These are phyloP conservation scores for Coemansia aciculifera DNA, from an alignment of 192 early-diverging fungal genomes.

Conservation along the genomic window DNA sequence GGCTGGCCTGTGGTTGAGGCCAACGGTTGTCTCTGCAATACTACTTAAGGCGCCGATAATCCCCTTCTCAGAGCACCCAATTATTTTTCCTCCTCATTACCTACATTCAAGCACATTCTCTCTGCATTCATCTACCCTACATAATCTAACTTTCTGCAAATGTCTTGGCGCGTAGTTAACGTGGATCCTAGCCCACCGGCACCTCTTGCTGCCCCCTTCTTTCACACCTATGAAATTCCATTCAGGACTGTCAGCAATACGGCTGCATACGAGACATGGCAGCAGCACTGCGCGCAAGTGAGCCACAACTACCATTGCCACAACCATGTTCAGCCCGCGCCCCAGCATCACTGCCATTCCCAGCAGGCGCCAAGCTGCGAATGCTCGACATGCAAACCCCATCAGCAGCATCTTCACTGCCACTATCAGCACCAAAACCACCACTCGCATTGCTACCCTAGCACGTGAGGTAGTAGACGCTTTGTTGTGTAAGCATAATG, in stretches of 20 bases:
- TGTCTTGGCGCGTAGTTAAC: neutral
- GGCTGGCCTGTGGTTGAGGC: neutral
- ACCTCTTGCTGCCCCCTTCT: neutral
- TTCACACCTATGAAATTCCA: neutral
- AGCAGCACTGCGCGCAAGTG: neutral
- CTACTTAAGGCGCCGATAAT: neutral
- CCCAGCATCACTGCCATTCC: neutral
- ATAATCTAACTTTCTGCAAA: neutral
- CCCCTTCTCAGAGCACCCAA: neutral
- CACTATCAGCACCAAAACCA: constrained; percentile 3
- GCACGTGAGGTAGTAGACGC: neutral
- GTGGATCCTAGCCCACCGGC: neutral
- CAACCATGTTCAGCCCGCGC: neutral
- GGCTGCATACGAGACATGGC: neutral
- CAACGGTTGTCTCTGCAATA: neutral
- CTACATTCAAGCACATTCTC: neutral
- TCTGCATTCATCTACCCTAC: neutral
- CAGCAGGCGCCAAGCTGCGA: neutral
- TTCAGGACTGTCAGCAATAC: neutral
- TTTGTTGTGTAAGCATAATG: neutral
- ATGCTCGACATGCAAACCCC: neutral
- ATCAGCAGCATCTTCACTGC: neutral
- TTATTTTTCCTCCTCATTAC: neutral
- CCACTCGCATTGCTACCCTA: neutral
- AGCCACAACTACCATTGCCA: neutral